Evolutionary conservation across 108 stramenopile genomes (phyloP).

Genomic region (Discostella stelligeroides): DNA sequence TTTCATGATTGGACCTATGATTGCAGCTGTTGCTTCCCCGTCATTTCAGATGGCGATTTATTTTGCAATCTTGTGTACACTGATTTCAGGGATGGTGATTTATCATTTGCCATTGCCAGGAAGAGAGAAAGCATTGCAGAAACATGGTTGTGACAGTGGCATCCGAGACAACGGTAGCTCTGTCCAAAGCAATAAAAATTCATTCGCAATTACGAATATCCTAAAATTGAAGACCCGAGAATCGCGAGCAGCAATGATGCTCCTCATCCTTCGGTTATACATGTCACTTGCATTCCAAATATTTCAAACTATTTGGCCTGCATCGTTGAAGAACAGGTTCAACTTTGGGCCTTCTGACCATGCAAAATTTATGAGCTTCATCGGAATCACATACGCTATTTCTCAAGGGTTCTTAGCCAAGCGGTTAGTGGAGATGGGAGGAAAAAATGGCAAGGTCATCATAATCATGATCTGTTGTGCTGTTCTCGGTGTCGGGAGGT

Average conservation of each 20-base stretch:
- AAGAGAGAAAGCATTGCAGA: constrained; percentile 6
- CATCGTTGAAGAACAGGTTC: constrained; percentile 72
- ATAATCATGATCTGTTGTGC: constrained; percentile 62
- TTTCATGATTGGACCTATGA: constrained; percentile 82
- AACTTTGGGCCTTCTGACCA: constrained; percentile 80
- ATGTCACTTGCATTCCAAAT: constrained; percentile 85
- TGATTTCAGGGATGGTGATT: constrained; percentile 47
- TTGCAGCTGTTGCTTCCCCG: constrained; percentile 40
- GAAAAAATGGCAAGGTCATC: constrained; percentile 46
- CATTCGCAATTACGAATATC: constrained; percentile 38
- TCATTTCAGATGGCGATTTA: constrained; percentile 59
- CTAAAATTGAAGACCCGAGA: constrained; percentile 43
- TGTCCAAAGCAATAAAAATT: constrained; percentile 8
- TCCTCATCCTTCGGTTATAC: constrained; percentile 59
- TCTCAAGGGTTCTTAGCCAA: constrained; percentile 85
- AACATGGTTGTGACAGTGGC: constrained; percentile 1
- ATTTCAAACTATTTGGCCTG: constrained; percentile 84
- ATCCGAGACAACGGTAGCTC: not conserved
- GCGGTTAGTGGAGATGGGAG: constrained; percentile 50
- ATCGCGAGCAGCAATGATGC: constrained; percentile 63
- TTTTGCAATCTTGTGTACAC: constrained; percentile 51
- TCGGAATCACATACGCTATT: constrained; percentile 80
- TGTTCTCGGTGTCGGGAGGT: constrained; percentile 60
- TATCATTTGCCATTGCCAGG: constrained; percentile 47
- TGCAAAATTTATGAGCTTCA: constrained; percentile 78